Base-by-base conservation (phyloP, 306 rosid genomes). In the Quercus alba region DNA sequence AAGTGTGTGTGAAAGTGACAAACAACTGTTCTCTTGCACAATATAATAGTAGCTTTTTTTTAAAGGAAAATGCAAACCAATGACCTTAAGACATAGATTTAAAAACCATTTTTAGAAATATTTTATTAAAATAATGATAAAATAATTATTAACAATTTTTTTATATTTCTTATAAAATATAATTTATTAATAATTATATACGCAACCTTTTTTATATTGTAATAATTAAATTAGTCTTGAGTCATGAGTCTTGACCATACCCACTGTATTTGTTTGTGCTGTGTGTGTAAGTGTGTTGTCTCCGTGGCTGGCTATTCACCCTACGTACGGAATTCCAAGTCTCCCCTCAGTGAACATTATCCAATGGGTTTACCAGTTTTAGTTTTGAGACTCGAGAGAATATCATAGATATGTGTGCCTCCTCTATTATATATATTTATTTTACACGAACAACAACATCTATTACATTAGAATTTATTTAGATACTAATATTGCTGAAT, bases 11-110 rank as follows among this genome's bases (percentile, higher is more conserved):
- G 1, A 38, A 38, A 38, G 11, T 38, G 11, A 38, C 46, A 38
- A 2, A 38, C 0, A 38, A 38, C 0, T 0, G 0, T 0, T 38
- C 3, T 38, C 11, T 38, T 38, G 2, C 0, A 0, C 1, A 38
- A 38, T 1, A 38, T 7, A 38, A 0, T 38, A 7, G 0, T 38
- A 38, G 0, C 46, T 8, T 7, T 38, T 38, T 38, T 38, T 38
- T 38, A 38, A 2, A 38, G 0, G 0, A 38, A 38, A 38, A 38
- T 38, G 0, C 8, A 7, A 38, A 8, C 1, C 3, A 38, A 1
- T 35, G 1, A 0, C 8, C 35, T 33, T 5, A 33, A 0, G 0
- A 1, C 7, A 33, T 5, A 1, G 0, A 1, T 35, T 35, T 6
- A 35, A 0, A 0, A 38, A 38, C 0, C 0, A 38, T 7, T 38